These are phyloP conservation scores for Barnettozyma pratensis DNA, from an alignment of 805 yeast species.

Conservation along the genomic window DNA sequence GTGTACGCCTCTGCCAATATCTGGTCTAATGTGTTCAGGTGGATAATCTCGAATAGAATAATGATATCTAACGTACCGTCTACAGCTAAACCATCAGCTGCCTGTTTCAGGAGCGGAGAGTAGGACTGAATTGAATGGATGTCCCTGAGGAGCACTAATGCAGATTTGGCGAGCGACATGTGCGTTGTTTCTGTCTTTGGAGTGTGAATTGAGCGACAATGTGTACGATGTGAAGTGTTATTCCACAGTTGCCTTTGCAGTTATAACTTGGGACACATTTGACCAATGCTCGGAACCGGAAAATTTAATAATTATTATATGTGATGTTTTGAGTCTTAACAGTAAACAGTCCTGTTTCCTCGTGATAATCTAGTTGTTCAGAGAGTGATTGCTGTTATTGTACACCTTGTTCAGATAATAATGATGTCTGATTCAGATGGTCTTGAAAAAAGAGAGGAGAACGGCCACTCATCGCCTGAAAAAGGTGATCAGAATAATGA, in stretches of 20 bases:
- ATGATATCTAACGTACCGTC: constrained; percentile 20
- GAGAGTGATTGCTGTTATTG: too few relatives aligned
- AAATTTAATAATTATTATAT: too few relatives aligned
- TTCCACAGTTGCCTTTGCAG: too few relatives aligned
- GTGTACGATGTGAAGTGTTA: neutral
- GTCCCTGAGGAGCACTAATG: constrained; percentile 19
- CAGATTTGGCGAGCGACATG: constrained; percentile 7
- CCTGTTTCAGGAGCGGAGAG: constrained; percentile 15
- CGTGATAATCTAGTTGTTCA: too few relatives aligned
- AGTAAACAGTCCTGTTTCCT: too few relatives aligned
- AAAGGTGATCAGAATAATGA: constrained; percentile 8
- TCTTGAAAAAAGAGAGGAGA: neutral
- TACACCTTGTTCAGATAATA: too few relatives aligned
- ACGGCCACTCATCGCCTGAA: constrained; percentile 10
- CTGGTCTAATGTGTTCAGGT: constrained; percentile 19
- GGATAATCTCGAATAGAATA: constrained; percentile 11
- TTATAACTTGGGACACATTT: too few relatives aligned
- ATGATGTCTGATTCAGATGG: neutral
- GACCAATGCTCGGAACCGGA: too few relatives aligned
- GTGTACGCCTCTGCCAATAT: constrained; percentile 20
- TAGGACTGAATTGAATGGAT: constrained; percentile 15
- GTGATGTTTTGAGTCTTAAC: too few relatives aligned
- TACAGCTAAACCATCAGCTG: constrained; percentile 7
- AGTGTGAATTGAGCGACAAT: neutral
- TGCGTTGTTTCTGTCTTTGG: neutral